phyloP scores from a whole-genome alignment of 768 basidiomycete genomes.

The Pleurotus giganteus region DNA sequence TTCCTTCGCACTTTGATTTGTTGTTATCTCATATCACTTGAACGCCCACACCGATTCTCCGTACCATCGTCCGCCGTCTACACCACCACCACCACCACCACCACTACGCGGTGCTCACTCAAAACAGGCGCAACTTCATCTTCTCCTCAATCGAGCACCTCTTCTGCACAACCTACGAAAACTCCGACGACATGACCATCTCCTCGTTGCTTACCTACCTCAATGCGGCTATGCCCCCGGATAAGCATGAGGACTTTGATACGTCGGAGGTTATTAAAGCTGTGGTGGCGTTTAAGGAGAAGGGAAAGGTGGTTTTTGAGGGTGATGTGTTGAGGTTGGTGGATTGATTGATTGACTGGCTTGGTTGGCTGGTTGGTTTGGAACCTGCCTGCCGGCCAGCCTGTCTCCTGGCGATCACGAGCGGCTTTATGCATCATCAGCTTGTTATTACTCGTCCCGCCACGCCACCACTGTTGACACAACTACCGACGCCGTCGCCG shows the following conservation, averaged over 20 bases:
- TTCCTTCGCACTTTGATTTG: background rate
- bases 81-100: too few relatives aligned
- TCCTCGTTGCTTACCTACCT: constrained; percentile 68
- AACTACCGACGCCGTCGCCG: too few relatives aligned
- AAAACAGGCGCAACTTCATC: constrained; percentile 60
- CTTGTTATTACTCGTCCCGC: too few relatives aligned
- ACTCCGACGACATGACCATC: constrained; percentile 66
- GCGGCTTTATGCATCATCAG: too few relatives aligned
- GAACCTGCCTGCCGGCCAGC: too few relatives aligned
- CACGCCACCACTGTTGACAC: too few relatives aligned
- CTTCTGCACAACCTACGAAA: constrained; percentile 65
- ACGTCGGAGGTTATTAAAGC: constrained; percentile 64
- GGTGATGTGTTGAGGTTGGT: constrained; percentile 43
- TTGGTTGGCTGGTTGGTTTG: too few relatives aligned
- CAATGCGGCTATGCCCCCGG: constrained; percentile 72
- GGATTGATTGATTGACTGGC: too few relatives aligned
- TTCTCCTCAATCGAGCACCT: constrained; percentile 60
- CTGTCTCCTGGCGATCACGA: too few relatives aligned
- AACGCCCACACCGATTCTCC: too few relatives aligned
- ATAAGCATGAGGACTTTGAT: constrained; percentile 83
- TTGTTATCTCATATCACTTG: constrained; percentile 12
- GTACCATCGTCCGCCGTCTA: too few relatives aligned
- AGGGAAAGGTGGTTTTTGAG: constrained; percentile 47
- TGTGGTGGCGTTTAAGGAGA: constrained; percentile 43
- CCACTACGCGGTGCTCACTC: too few relatives aligned